Conservation (phyloP, 2,329 filamentous ascomycete genomes). For the Beauveria brongniartii region DNA sequence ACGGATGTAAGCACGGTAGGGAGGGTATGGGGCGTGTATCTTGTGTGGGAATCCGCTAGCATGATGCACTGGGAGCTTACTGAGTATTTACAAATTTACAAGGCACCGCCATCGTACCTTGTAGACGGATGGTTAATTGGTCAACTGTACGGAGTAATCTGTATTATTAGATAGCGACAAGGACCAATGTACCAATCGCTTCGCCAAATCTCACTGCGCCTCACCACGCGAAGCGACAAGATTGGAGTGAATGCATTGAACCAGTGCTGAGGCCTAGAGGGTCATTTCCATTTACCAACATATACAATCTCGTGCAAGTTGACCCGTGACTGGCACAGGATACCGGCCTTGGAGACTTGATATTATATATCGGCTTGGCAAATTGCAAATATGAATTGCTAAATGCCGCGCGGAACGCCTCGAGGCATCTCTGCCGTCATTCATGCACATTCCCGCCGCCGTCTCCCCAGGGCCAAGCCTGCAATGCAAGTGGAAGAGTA, state of each 20-base stretch:
- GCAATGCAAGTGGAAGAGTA: not conserved
- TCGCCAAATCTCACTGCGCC: not conserved
- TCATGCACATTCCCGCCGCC: not conserved
- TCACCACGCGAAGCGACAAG: not conserved
- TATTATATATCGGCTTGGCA: not conserved
- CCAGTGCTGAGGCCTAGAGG: not conserved
- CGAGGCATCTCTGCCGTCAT: not conserved
- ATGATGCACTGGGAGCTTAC: no score
- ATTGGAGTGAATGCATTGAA: not conserved
- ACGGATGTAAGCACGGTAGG: not conserved
- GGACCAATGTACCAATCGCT: not conserved
- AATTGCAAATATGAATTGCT: not conserved
- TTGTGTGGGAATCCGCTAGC: not conserved
- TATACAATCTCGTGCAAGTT: not conserved
- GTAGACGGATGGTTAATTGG: no score
- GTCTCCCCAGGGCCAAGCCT: not conserved
- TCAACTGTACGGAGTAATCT: no score
- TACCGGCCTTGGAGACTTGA: not conserved
- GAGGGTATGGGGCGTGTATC: not conserved
- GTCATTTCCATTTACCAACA: not conserved
- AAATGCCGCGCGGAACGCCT: conserved; percentile 7
- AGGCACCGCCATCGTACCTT: no score
- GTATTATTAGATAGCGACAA: no score
- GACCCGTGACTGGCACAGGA: not conserved
- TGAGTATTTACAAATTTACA: no score